phyloP scores from a whole-genome alignment of 2,329 filamentous ascomycete genomes.

The Nigrospora oryzae region DNA sequence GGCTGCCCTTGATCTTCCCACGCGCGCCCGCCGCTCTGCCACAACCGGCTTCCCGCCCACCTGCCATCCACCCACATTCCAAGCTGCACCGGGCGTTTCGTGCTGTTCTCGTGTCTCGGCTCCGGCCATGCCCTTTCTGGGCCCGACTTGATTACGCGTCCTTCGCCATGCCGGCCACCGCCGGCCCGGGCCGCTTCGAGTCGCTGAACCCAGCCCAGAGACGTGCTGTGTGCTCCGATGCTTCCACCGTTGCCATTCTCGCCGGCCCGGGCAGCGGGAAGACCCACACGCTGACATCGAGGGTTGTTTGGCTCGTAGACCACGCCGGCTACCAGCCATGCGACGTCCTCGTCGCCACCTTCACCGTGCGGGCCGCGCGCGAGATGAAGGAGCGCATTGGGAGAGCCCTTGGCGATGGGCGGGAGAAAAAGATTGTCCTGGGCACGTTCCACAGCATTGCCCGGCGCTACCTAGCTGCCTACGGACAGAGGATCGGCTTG shows the following conservation, averaged over 20 bases:
- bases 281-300: conserved; percentile 88
- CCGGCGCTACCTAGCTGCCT: conserved; percentile 71
- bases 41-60: too few relatives aligned
- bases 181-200: conserved; percentile 25
- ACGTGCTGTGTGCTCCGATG: conserved; percentile 44
- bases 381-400: conserved; percentile 91
- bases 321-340: conserved; percentile 65
- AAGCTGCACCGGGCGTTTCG: too few relatives aligned
- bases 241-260: conserved; percentile 54
- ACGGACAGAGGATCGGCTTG: conserved; percentile 78
- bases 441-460: conserved; percentile 95
- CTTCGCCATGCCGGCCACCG: conserved; percentile 5
- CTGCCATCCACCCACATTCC: too few relatives aligned
- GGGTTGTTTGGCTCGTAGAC: conserved; percentile 81
- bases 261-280: conserved; percentile 72
- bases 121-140: too few relatives aligned
- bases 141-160: too few relatives aligned
- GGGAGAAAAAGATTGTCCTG: conserved; percentile 70
- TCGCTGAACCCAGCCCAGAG: conserved; percentile 47
- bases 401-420: conserved; percentile 67
- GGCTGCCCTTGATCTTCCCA: too few relatives aligned
- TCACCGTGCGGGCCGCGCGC: conserved; percentile 87
- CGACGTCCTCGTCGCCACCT: conserved; percentile 91
- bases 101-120: too few relatives aligned
- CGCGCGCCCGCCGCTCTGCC: too few relatives aligned